Evolutionary conservation across 352 stramenopile species (phyloP), one percentile per base, ranked within the genome.

Genomic region (Hyaloperonospora brassicae): DNA sequence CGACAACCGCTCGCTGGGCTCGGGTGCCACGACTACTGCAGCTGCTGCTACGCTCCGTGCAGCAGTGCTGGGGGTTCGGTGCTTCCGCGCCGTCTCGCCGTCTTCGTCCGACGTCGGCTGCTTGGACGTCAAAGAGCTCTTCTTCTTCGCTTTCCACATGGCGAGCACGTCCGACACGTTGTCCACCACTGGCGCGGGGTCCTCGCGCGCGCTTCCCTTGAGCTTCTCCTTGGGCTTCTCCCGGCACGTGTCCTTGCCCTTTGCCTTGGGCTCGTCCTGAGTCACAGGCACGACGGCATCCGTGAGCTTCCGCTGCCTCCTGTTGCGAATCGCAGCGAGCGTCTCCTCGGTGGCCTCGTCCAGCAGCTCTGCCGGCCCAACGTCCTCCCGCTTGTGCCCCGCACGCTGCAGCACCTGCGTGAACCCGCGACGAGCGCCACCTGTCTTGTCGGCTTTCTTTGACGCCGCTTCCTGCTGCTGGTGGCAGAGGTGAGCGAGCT

Each of bases 71-170:
- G 50, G 51, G 36, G 57, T 57, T 21, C 41, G 59, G 36, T 59
- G 52, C n/a, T 36, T 62, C 17, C 45, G 46, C 12, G 42, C 55
- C 49, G 56, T 46, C 13, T 65, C 46, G 10, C 56, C 53, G 2
- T 66, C 48, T n/a, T 59, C 54, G 13, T 51, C 39, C 24, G 62
- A 51, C 6, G 35, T 27, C 30, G 43, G 6, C 17, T 50, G 64
- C 38, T 61, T 60, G 40, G 9, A 45, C 14, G 35, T 12, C 21
- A 50, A 61, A 23, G 67, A 35, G 4, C 24, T 62, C 39, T 68
- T 76, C 53, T 76, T 73, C 58, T 78, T 79, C 38, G 57, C 56
- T 40, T 65, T 66, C 54, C 72, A 81, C 54, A 81, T 74, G 6
- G 61, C 73, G 38, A 67, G 57, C 13, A 79, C 61, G 42, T 78